These are phyloP conservation scores for Coffea humblotiana DNA, from an alignment of 305 asterid genomes.

Conservation along the genomic window DNA sequence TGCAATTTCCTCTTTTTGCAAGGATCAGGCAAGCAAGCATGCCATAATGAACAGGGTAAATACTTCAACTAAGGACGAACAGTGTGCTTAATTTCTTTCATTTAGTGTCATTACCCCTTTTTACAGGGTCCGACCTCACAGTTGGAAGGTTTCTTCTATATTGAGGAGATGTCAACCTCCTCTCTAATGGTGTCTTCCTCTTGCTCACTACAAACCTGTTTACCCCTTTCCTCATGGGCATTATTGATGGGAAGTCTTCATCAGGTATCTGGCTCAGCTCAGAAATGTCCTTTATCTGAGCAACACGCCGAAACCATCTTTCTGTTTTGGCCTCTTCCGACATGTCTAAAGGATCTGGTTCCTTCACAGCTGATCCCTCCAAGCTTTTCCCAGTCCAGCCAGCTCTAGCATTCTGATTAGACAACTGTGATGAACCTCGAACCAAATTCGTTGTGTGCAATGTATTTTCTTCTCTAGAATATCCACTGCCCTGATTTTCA, in stretches of 20 bases:
- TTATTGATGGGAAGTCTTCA: constrained; percentile 91
- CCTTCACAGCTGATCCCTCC: constrained; percentile 87
- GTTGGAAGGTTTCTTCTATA: constrained; percentile 67
- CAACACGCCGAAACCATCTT: constrained; percentile 91
- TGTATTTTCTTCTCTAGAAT: constrained; percentile 24
- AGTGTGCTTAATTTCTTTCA: constrained; percentile 15
- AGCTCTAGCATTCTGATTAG: constrained; percentile 30
- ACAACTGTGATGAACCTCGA: constrained; percentile 24
- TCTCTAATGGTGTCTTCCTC: constrained; percentile 92
- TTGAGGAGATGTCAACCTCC: constrained; percentile 84
- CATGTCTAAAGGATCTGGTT: constrained; percentile 79
- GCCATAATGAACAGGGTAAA: neutral
- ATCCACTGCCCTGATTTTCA: constrained; percentile 16
- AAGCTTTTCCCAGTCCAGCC: constrained; percentile 63
- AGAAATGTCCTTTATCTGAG: constrained; percentile 91
- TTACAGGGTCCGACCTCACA: constrained; percentile 52
- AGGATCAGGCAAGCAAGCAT: too few species aligned
- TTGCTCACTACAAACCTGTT: constrained; percentile 94
- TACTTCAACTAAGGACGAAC: neutral
- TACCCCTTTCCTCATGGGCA: constrained; percentile 97
- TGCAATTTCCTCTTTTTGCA: too few species aligned
- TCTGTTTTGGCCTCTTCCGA: constrained; percentile 98
- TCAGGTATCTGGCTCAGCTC: constrained; percentile 95
- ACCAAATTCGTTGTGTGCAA: constrained; percentile 11
- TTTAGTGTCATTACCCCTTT: constrained; percentile 45